phyloP scores from a whole-genome alignment of 352 stramenopile genomes.

The Phytophthora agathidicida region DNA sequence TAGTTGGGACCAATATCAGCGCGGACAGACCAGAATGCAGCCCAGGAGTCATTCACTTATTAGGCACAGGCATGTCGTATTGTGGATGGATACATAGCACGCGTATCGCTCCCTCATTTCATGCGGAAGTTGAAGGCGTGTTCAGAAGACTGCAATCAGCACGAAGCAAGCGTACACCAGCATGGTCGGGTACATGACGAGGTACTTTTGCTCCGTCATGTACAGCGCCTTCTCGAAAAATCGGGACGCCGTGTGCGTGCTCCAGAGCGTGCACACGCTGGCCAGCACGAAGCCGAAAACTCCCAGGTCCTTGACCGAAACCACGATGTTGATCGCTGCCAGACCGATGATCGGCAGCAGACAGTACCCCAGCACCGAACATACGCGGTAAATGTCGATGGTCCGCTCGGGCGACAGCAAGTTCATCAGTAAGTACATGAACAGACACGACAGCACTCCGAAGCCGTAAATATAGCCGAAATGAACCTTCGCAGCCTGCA shows the following conservation, averaged over 20 bases:
- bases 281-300: constrained; percentile 87
- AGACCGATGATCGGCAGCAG: constrained; percentile 97
- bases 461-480: constrained; percentile 99
- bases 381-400: constrained; percentile 94
- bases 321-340: constrained; percentile 92
- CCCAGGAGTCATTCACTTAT: too few species aligned
- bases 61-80: too few species aligned
- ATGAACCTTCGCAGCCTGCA: constrained; percentile 92
- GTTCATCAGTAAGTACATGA: constrained; percentile 97
- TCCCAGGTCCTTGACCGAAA: constrained; percentile 85
- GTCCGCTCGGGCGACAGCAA: constrained; percentile 88
- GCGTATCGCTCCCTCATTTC: too few species aligned
- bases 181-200: constrained; percentile 97
- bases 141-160: constrained; percentile 98
- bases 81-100: too few species aligned
- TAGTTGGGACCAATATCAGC: too few species aligned
- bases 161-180: constrained; percentile 98
- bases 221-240: constrained; percentile 96
- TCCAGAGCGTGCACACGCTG: constrained; percentile 93
- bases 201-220: constrained; percentile 96
- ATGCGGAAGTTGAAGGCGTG: too few species aligned
- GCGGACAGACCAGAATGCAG: too few species aligned
- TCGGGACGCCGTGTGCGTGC: constrained; percentile 93
- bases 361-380: constrained; percentile 97
- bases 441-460: constrained; percentile 95